phyloP scores from a whole-genome alignment of 805 yeast genomes.

The Saccharomyces kudriavzevii region DNA sequence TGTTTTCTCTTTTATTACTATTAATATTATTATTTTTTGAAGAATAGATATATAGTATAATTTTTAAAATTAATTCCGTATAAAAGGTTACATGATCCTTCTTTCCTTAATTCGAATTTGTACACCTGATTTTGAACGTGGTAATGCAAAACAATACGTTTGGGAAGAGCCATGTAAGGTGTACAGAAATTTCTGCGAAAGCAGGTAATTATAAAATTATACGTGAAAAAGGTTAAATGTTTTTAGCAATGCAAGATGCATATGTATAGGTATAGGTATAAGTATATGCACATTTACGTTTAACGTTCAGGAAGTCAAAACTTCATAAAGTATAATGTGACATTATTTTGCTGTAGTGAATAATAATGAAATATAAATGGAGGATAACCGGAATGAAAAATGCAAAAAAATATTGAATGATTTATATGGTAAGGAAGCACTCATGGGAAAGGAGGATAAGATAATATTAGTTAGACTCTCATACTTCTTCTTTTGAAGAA shows the following conservation, averaged over 20 bases:
- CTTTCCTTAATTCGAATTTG: neutral
- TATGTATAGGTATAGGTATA: constrained; percentile 6
- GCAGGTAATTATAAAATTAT: neutral
- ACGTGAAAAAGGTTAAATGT: neutral
- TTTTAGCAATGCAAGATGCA: constrained; percentile 10
- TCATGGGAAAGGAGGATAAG: neutral
- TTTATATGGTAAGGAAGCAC: constrained; percentile 1
- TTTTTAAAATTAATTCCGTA: neutral
- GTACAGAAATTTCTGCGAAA: neutral
- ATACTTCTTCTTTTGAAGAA: constrained; percentile 63
- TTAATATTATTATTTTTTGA: neutral
- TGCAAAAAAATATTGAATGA: neutral
- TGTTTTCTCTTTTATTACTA: neutral
- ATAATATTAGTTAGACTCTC: constrained; percentile 15
- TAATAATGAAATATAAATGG: neutral
- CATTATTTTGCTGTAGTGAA: neutral
- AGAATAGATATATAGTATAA: neutral
- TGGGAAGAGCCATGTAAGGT: neutral
- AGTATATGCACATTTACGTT: constrained; percentile 5
- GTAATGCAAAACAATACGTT: neutral
- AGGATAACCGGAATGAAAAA: neutral
- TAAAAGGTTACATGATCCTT: neutral
- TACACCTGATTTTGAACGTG: neutral
- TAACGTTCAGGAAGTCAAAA: constrained; percentile 1
- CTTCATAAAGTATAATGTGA: neutral